Base-by-base conservation (phyloP, 257 asterid species). In the Ilex asprella region DNA sequence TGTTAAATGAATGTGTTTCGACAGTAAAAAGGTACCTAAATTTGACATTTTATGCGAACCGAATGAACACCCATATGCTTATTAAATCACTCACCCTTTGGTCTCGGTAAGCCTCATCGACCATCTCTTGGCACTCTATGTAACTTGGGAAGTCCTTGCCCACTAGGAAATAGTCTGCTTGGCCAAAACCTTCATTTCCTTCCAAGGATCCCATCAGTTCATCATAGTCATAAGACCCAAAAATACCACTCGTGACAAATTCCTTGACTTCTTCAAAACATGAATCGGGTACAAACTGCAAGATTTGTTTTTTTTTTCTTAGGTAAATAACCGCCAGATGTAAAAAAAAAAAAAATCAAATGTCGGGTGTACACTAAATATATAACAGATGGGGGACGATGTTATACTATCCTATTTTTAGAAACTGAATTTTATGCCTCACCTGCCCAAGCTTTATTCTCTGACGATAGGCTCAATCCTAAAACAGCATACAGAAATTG, bases 81-180 rank as follows among this genome's bases (percentile, higher is more conserved):
- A 21, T 21, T 21, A 16, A 10, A 14, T 14, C 41, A 67, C 66
- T 74, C 43, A 86, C 95, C 79, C 41, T 82, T 73, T 83, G 91
- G 70, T 86, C 85, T 3, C 74, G 79, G 70, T 86, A 89, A 9
- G 94, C 95, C 52, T 75, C 85, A 60, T 89, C 97, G 32, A 86
- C 94, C 77, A 75, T 79, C 76, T 84, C 95, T 82, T 89, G 95
- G 85, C 95, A 86, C 80, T 89, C 88, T 3, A 84, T 78, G 67
- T 89, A 89, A 69, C 94, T 84, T 12, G 95, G 96, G 71, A 86
- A 86, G 76, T 89, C 97, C 81, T 84, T 86, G 62, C 95, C 94
- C 64, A 86, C 95, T 9, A 89, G 97, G 79, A 89, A 89, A 78
- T 89, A 86, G 72, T 84, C 97, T 21, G 79, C 95, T 30, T 78